Conservation (phyloP, 2,329 filamentous ascomycete species). For the Aspergillus japonicus region DNA sequence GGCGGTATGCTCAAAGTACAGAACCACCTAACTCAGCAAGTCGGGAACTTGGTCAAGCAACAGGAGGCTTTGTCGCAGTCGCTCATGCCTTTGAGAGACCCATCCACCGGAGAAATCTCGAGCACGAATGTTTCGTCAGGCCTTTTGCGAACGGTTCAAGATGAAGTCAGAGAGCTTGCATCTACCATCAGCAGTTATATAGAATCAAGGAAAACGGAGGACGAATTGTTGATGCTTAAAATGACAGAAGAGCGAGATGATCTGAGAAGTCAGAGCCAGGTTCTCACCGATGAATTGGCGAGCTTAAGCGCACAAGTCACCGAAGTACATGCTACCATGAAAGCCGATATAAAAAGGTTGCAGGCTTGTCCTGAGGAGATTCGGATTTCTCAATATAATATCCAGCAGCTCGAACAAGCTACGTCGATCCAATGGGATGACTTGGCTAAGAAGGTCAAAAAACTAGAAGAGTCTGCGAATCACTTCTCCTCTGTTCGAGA, state of each 20-base stretch:
- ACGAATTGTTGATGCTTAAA: constrained; percentile 8
- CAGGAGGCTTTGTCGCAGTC: constrained; percentile 6
- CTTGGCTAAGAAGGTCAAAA: not conserved
- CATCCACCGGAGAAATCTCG: not conserved
- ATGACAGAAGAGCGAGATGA: constrained; percentile 8
- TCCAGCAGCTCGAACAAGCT: not conserved
- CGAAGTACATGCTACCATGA: not conserved
- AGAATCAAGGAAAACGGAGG: constrained; percentile 1
- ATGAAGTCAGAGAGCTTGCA: constrained; percentile 4
- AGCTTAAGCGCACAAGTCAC: not conserved
- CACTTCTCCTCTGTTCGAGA: not conserved
- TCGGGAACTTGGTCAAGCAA: constrained; percentile 8
- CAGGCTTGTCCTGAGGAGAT: not conserved
- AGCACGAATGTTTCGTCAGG: constrained; percentile 6
- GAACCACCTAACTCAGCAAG: constrained; percentile 4
- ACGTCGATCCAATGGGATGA: not conserved
- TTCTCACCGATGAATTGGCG: not conserved
- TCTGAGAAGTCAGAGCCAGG: not conserved
- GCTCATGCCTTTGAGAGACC: constrained; percentile 5
- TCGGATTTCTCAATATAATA: not conserved
- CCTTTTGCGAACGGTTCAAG: constrained; percentile 9
- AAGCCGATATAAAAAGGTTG: not conserved
- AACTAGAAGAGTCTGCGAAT: not conserved
- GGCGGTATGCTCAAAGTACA: not conserved
- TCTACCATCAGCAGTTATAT: not conserved